Evolutionary conservation across 2,329 filamentous ascomycete genomes (phyloP).

Genomic region (Fusarium buharicum): DNA sequence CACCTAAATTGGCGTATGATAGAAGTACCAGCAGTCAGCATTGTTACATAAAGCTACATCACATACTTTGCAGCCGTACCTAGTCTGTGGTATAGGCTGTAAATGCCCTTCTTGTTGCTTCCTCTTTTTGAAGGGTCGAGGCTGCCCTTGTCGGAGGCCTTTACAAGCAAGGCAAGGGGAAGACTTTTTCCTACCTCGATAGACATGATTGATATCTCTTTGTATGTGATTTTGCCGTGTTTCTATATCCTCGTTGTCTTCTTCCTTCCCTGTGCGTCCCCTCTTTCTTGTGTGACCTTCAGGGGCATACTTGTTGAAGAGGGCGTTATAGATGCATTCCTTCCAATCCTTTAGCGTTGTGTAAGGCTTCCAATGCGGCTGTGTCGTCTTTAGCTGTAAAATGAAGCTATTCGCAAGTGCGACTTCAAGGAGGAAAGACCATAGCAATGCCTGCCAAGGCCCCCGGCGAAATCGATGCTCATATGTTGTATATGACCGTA

Average conservation of each 20-base stretch:
- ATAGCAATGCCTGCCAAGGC: constrained; percentile 7
- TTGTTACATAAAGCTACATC: constrained; percentile 13
- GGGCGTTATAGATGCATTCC: not conserved
- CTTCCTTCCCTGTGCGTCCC: not conserved
- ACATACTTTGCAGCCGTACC: constrained; percentile 1
- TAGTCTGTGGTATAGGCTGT: not conserved
- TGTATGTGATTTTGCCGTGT: constrained; percentile 18
- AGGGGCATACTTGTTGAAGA: constrained; percentile 3
- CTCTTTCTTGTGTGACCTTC: not conserved
- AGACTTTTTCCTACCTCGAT: constrained; percentile 9
- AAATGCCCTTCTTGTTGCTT: not conserved
- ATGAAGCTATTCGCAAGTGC: constrained; percentile 20
- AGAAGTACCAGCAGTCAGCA: constrained; percentile 16
- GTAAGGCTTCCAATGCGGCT: not conserved
- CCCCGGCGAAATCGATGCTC: not conserved
- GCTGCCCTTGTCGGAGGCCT: constrained; percentile 6
- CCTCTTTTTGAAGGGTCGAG: not conserved
- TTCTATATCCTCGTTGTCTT: too few relatives aligned
- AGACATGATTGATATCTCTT: not conserved
- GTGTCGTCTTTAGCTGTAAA: not conserved
- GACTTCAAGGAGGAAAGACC: constrained; percentile 21
- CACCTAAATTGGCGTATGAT: constrained; percentile 4
- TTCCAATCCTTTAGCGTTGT: constrained; percentile 1
- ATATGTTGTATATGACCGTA: not conserved
- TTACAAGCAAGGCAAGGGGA: constrained; percentile 9